Conservation (phyloP, 441 rosid genomes). For the Jatropha multifida region DNA sequence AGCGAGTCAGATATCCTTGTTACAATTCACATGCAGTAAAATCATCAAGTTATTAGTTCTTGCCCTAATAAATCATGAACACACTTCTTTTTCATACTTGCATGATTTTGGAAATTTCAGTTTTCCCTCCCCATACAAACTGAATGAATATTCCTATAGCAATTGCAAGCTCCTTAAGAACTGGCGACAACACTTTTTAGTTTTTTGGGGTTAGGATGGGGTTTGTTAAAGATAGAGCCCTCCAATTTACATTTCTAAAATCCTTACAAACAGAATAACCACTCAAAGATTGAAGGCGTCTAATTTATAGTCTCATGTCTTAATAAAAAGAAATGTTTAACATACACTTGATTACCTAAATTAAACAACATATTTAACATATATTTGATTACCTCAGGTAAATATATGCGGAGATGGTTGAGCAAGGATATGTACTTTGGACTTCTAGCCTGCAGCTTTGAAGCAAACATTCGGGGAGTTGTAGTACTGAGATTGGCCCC, state of each 20-base stretch:
- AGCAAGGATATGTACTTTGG: constrained; percentile 98
- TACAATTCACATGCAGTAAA: not conserved
- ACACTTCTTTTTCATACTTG: not conserved
- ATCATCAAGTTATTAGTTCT: not conserved
- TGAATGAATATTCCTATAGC: not conserved
- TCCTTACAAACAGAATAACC: not conserved
- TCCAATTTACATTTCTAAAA: not conserved
- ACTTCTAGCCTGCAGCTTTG: constrained; percentile 96
- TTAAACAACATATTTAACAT: constrained; percentile 33
- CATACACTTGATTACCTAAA: constrained; percentile 60
- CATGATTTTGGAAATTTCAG: not conserved
- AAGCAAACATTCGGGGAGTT: constrained; percentile 87
- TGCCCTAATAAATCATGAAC: not conserved
- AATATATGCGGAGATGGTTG: constrained; percentile 94
- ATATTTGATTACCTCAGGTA: constrained; percentile 79
- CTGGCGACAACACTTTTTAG: not conserved
- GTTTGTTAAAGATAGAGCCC: not conserved
- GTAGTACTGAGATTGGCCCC: constrained; percentile 81
- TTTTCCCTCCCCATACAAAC: not conserved
- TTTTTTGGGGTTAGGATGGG: not conserved
- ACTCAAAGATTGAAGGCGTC: not conserved
- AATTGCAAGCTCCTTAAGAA: constrained; percentile 1
- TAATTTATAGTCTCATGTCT: not conserved
- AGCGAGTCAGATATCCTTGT: not conserved
- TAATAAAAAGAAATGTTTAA: not conserved